These are phyloP conservation scores for Botryotinia narcissicola DNA, from an alignment of 2,329 filamentous ascomycete species.

Conservation along the genomic window DNA sequence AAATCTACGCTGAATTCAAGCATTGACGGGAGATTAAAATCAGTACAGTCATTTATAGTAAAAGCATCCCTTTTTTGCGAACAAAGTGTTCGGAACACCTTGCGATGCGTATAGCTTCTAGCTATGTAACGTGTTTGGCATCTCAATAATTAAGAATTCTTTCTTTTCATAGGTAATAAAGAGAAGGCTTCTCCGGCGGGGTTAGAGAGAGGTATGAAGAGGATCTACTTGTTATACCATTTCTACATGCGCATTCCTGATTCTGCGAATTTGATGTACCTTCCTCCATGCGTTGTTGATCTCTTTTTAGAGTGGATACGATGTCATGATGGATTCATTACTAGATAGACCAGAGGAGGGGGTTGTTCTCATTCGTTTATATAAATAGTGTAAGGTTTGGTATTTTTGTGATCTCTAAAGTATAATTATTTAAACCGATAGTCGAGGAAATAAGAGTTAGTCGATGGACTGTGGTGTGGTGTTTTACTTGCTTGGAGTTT, in stretches of 20 bases:
- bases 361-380: background rate
- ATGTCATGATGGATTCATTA: background rate
- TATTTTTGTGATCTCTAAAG: background rate
- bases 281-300: background rate
- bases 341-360: accelerated
- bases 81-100: background rate
- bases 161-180: background rate
- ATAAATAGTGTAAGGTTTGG: background rate
- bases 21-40: background rate
- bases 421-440: accelerated
- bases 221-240: background rate
- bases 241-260: background rate
- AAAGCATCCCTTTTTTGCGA: background rate
- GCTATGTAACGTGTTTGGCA: background rate
- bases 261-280: background rate
- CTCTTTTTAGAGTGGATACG: background rate
- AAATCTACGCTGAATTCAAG: no score
- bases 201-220: background rate
- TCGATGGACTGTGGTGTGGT: no score
- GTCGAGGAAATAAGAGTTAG: accelerated
- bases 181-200: background rate
- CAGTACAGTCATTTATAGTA: background rate
- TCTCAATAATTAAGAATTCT: background rate
- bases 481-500: background rate
- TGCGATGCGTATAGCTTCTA: no score